Percentiles rank a stretch among this genome's conserved stretches.
Evolutionary conservation across 2,329 filamentous ascomycete species (phyloP).

Genomic region (Epicoccum nigrum): DNA sequence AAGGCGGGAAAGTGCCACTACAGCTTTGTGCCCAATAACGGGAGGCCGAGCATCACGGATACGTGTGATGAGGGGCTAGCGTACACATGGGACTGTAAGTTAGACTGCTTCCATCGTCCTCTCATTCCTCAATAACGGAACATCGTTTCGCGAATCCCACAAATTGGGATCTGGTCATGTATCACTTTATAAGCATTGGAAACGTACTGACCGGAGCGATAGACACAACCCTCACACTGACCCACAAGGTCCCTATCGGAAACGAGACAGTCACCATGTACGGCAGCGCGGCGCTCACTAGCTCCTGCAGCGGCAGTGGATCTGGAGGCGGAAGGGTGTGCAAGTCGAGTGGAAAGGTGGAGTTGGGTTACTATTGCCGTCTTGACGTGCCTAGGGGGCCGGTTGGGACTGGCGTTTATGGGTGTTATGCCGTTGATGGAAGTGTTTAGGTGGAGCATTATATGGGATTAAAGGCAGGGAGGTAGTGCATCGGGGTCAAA

Average conservation of each 20-base stretch:
- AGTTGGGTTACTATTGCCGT: not conserved
- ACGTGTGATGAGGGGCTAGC: slow-evolving; percentile 8
- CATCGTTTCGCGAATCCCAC: too few species aligned
- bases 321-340: not conserved
- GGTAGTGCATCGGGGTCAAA: not conserved
- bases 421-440: not conserved
- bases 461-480: not conserved
- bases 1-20: slow-evolving; percentile 16
- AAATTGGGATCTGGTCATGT: too few species aligned
- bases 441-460: not conserved
- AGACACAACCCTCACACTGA: not conserved
- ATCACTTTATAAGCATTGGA: too few species aligned
- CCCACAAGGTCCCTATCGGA: not conserved
- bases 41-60: not conserved
- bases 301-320: not conserved
- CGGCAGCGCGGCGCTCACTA: not conserved
- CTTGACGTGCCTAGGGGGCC: too few species aligned
- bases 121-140: too few species aligned
- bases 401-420: not conserved
- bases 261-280: not conserved
- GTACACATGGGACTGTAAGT: slow-evolving; percentile 22
- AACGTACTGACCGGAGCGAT: too few species aligned
- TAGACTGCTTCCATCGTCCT: not conserved
- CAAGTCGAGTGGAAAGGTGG: not conserved
- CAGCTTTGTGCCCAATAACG: slow-evolving; percentile 17